Conservation (phyloP, 2,329 filamentous ascomycete species). For the Fusarium mundagurra region DNA sequence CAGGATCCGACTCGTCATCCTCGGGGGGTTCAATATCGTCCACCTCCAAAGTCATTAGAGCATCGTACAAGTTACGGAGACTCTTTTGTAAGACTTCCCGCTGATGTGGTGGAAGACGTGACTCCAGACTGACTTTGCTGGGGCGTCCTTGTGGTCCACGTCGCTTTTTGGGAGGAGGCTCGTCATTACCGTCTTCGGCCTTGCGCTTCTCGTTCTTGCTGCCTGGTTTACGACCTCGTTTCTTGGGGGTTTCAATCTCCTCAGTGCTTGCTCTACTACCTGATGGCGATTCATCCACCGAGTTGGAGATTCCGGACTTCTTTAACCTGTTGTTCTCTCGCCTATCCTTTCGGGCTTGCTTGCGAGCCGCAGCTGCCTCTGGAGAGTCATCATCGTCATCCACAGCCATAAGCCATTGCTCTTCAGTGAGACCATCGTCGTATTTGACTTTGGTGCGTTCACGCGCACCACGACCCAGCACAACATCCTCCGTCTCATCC, state of each 20-base stretch:
- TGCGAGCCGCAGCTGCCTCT: constrained; percentile 90
- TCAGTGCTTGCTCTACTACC: constrained; percentile 87
- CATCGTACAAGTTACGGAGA: constrained; percentile 79
- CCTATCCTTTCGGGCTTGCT: constrained; percentile 84
- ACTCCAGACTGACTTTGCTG: constrained; percentile 63
- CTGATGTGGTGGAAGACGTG: constrained; percentile 71
- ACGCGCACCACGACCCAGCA: constrained; percentile 87
- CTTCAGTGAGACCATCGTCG: constrained; percentile 96
- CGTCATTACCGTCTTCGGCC: constrained; percentile 79
- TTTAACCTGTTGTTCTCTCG: constrained; percentile 80
- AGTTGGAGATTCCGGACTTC: constrained; percentile 52
- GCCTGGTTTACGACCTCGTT: constrained; percentile 84
- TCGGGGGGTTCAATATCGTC: constrained; percentile 70
- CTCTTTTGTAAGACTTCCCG: constrained; percentile 83
- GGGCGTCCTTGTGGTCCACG: constrained; percentile 75
- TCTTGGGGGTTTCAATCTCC: constrained; percentile 79
- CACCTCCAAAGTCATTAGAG: constrained; percentile 85
- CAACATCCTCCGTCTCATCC: constrained; percentile 80
- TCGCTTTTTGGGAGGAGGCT: constrained; percentile 82
- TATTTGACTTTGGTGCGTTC: constrained; percentile 95
- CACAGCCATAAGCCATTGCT: constrained; percentile 98
- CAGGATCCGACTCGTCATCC: constrained; percentile 66
- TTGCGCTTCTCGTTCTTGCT: constrained; percentile 86
- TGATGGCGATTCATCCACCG: constrained; percentile 75
- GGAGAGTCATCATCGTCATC: constrained; percentile 96